Evolutionary conservation across 805 yeast species (phyloP).

Genomic region (Kuraishia ogatae): DNA sequence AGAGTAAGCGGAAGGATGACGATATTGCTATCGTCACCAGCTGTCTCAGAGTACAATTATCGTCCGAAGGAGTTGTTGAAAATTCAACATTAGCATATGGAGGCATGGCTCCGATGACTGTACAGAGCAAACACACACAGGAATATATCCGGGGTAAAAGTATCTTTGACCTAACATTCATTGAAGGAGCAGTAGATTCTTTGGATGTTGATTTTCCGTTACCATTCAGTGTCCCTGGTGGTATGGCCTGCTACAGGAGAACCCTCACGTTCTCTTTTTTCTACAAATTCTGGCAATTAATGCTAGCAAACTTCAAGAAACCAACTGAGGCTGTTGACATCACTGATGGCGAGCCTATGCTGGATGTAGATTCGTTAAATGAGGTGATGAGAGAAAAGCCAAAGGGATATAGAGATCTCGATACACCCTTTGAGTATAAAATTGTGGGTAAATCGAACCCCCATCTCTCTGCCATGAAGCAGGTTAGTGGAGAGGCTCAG

Average conservation of each 20-base stretch:
- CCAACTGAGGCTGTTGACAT: constrained; percentile 1
- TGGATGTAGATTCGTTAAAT: constrained; percentile 21
- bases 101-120: constrained; percentile 40
- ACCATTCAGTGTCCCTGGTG: constrained; percentile 37
- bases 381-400: constrained; percentile 30
- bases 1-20: constrained; percentile 40
- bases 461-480: constrained; percentile 36
- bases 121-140: constrained; percentile 26
- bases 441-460: constrained; percentile 32
- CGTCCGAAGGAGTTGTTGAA: constrained; percentile 14
- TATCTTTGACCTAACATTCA: constrained; percentile 14
- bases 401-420: constrained; percentile 28
- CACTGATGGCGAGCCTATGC: constrained; percentile 6
- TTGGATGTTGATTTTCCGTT: constrained; percentile 27
- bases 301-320: constrained; percentile 11
- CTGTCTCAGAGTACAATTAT: constrained; percentile 22
- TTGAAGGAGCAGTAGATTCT: constrained; percentile 21
- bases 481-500: constrained; percentile 38
- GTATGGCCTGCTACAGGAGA: constrained; percentile 36
- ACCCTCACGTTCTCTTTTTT: constrained; percentile 37
- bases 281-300: constrained; percentile 30
- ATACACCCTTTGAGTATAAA: constrained; percentile 26
- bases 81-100: constrained; percentile 32
- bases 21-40: constrained; percentile 41
- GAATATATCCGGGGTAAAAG: constrained; percentile 14